Percentiles rank a stretch among this genome's conserved stretches.
Evolutionary conservation across 2,329 filamentous ascomycete species (phyloP).

Genomic region (Fusarium annulatum): DNA sequence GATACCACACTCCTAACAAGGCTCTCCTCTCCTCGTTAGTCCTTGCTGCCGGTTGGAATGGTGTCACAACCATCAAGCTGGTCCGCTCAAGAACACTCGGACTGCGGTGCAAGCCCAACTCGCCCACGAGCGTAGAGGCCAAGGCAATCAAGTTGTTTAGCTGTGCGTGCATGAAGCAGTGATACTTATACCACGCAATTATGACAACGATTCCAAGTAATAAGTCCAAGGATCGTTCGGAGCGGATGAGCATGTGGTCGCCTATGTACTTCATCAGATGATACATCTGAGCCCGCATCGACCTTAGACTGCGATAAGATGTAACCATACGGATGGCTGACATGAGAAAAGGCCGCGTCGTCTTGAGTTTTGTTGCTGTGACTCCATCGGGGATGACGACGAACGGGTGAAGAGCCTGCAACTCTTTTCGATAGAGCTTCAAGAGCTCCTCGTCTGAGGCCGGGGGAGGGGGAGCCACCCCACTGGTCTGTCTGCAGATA

Average conservation of each 20-base stretch:
- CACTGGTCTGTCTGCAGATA: constrained; percentile 57
- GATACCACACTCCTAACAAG: constrained; percentile 65
- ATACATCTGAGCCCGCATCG: constrained; percentile 63
- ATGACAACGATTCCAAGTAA: constrained; percentile 62
- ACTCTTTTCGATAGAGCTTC: constrained; percentile 55
- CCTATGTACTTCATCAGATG: constrained; percentile 58
- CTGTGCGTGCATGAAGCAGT: constrained; percentile 65
- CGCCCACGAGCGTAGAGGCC: constrained; percentile 58
- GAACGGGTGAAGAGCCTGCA: constrained; percentile 60
- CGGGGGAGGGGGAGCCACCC: constrained; percentile 53
- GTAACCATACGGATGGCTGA: constrained; percentile 62
- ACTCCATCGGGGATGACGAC: constrained; percentile 55
- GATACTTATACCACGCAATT: constrained; percentile 64
- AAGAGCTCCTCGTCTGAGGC: constrained; percentile 61
- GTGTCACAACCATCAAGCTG: constrained; percentile 55
- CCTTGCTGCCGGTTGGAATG: constrained; percentile 52
- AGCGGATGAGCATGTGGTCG: constrained; percentile 61
- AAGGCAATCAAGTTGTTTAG: constrained; percentile 63
- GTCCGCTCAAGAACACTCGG: constrained; percentile 56
- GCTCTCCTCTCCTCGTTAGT: constrained; percentile 65
- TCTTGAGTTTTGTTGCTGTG: constrained; percentile 52
- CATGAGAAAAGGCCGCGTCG: constrained; percentile 60
- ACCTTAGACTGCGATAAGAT: constrained; percentile 58
- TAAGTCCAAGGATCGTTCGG: constrained; percentile 62
- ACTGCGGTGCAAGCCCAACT: constrained; percentile 58